Evolutionary conservation across 2,329 filamentous ascomycete species (phyloP).

Genomic region (Fusarium beomiforme): DNA sequence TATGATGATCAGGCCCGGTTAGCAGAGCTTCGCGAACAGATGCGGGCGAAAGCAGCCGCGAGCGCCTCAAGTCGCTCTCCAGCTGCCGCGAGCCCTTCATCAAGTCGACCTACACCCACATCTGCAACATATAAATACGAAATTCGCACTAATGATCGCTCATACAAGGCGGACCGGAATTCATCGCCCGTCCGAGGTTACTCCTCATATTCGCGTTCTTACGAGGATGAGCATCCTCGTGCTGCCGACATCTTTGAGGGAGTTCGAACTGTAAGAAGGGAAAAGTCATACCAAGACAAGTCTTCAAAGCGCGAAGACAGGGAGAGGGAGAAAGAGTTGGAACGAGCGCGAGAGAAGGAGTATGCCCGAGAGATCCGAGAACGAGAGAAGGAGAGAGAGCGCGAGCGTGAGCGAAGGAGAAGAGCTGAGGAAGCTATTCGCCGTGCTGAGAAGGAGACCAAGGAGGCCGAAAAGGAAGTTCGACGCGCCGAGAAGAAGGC

Average conservation of each 20-base stretch:
- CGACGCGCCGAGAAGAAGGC: conserved; percentile 51
- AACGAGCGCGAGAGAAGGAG: conserved; percentile 45
- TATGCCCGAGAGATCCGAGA: conserved; percentile 36
- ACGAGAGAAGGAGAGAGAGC: conserved; percentile 42
- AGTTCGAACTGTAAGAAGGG: conserved; percentile 52
- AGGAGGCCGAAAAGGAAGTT: conserved; percentile 47
- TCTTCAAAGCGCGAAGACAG: conserved; percentile 54
- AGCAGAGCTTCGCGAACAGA: conserved; percentile 69
- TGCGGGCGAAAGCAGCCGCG: conserved; percentile 51
- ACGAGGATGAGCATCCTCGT: conserved; percentile 56
- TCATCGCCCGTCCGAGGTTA: conserved; percentile 48
- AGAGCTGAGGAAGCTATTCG: conserved; percentile 29
- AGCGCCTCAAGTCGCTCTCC: conserved; percentile 18
- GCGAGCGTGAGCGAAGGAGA: conserved; percentile 19
- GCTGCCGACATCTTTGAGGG: conserved; percentile 59
- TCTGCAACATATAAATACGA: conserved; percentile 53
- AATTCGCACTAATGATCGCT: conserved; percentile 61
- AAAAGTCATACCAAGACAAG: conserved; percentile 59
- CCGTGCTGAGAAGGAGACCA: conserved; percentile 43
- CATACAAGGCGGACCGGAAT: conserved; percentile 49
- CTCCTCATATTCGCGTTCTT: conserved; percentile 52
- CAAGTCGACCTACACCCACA: conserved; percentile 49
- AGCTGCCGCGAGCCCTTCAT: conserved; percentile 17
- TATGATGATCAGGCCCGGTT: conserved; percentile 83
- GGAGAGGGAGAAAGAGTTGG: conserved; percentile 49